A percentile compares a stretch with the other conserved stretches of the same genome.
Evolutionary conservation across 2,329 filamentous ascomycete genomes (phyloP).

Genomic region (Aspergillus ochraceus): DNA sequence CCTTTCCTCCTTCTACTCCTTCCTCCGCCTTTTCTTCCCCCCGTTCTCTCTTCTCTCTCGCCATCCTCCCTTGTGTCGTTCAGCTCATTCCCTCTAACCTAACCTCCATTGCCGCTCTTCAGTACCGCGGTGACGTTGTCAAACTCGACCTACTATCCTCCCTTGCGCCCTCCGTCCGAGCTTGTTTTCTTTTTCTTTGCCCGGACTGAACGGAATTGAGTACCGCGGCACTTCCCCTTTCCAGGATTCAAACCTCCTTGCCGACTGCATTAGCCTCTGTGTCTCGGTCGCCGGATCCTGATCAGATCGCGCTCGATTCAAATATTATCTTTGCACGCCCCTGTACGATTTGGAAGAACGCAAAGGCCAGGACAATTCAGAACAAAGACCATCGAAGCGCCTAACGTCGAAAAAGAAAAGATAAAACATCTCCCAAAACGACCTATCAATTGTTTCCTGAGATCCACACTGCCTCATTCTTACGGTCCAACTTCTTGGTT

Average conservation of each 20-base stretch:
- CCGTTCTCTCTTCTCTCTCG: conserved; percentile 3
- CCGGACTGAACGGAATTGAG: conserved; percentile 21
- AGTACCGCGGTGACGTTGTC: conserved; percentile 20
- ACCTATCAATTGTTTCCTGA: conserved; percentile 19
- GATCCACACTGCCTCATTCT: conserved; percentile 21
- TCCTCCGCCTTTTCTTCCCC: conserved; percentile 6
- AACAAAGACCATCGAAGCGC: conserved; percentile 10
- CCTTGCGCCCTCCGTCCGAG: conserved; percentile 20
- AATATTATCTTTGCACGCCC: conserved; percentile 15
- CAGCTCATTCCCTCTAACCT: conserved; percentile 12
- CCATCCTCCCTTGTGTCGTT: conserved; percentile 13
- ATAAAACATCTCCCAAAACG: conserved; percentile 11
- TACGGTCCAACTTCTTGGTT: conserved; percentile 18
- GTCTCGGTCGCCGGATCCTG: conserved; percentile 14
- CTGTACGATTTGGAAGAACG: conserved; percentile 10
- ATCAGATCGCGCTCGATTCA: conserved; percentile 19
- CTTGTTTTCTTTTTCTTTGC: conserved; percentile 14
- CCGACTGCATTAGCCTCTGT: conserved; percentile 30
- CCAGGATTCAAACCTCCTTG: conserved; percentile 35
- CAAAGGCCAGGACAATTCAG: conserved; percentile 8
- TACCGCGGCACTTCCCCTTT: conserved; percentile 28
- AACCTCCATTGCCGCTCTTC: conserved; percentile 10
- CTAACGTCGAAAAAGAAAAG: conserved; percentile 8
- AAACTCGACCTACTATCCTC: conserved; percentile 18
- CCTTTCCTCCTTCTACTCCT: conserved; percentile 14